Conservation (phyloP, 2,329 filamentous ascomycete species). For the Claviceps capensis region DNA sequence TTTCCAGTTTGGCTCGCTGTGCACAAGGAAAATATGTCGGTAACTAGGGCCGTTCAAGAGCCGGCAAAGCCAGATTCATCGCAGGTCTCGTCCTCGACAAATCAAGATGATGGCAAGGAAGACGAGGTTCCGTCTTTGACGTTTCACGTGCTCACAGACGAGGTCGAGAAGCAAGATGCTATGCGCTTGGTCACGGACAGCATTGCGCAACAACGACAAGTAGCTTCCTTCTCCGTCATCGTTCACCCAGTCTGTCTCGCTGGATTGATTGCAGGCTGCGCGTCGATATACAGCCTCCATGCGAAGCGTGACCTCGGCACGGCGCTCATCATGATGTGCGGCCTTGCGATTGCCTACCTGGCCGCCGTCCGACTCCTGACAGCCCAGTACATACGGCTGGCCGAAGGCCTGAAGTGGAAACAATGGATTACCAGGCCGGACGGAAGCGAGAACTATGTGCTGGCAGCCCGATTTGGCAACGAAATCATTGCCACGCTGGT, state of each 20-base stretch:
- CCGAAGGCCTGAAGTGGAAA: conserved; percentile 49
- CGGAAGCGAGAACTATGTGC: conserved; percentile 35
- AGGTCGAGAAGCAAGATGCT: conserved; percentile 49
- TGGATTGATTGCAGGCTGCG: conserved; percentile 26
- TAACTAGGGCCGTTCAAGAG: conserved; percentile 8
- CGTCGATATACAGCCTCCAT: conserved; percentile 24
- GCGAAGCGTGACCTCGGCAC: conserved; percentile 37
- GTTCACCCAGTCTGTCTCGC: conserved; percentile 43
- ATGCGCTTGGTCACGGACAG: conserved; percentile 66
- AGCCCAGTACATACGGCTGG: conserved; percentile 46
- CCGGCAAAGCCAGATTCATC: conserved; percentile 3
- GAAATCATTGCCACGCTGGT: conserved; percentile 60
- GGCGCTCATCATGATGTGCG: conserved; percentile 40
- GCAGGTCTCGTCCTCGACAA: neutral
- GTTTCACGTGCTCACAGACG: conserved; percentile 37
- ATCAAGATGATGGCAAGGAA: conserved; percentile 3
- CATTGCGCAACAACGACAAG: conserved; percentile 67
- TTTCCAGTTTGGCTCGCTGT: neutral
- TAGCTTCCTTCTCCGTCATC: conserved; percentile 48
- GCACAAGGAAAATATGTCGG: conserved; percentile 1
- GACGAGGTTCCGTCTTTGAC: conserved; percentile 43
- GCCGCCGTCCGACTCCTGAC: conserved; percentile 46
- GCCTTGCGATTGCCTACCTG: conserved; percentile 49
- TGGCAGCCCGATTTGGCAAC: conserved; percentile 51
- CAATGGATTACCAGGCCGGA: conserved; percentile 33